Conservation (phyloP, 2,329 filamentous ascomycete genomes). For the Fusarium neocosmosporiellum region DNA sequence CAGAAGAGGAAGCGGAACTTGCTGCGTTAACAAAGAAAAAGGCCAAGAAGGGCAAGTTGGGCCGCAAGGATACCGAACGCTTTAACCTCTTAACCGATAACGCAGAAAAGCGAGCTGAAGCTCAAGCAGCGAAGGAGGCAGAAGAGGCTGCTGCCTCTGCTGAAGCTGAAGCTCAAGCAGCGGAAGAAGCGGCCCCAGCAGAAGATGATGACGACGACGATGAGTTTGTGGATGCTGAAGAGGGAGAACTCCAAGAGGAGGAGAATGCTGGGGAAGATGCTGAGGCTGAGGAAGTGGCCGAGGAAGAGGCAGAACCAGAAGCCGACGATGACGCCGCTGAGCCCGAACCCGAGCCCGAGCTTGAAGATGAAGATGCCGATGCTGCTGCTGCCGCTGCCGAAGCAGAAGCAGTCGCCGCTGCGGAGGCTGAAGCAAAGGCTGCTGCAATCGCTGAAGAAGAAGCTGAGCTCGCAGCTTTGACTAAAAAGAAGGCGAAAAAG, state of each 20-base stretch:
- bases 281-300: neutral
- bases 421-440: conserved; percentile 34
- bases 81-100: conserved; percentile 33
- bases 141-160: conserved; percentile 39
- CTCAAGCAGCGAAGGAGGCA: conserved; percentile 43
- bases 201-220: conserved; percentile 10
- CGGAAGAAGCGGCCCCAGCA: conserved; percentile 30
- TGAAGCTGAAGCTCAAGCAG: conserved; percentile 43
- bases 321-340: conserved; percentile 39
- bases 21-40: conserved; percentile 56
- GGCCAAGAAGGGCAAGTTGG: conserved; percentile 37
- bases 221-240: conserved; percentile 7
- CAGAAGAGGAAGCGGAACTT: conserved; percentile 48
- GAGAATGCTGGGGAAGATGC: conserved; percentile 14
- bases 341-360: neutral
- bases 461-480: conserved; percentile 54
- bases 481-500: conserved; percentile 52
- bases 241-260: conserved; percentile 3
- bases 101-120: conserved; percentile 40
- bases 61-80: conserved; percentile 40
- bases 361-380: conserved; percentile 12
- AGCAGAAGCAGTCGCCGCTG: neutral
- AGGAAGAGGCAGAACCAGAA: conserved; percentile 27
- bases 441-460: conserved; percentile 43
- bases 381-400: conserved; percentile 40